Conservation (phyloP, 2,329 filamentous ascomycete genomes). For the Amauroascus verrucosus region DNA sequence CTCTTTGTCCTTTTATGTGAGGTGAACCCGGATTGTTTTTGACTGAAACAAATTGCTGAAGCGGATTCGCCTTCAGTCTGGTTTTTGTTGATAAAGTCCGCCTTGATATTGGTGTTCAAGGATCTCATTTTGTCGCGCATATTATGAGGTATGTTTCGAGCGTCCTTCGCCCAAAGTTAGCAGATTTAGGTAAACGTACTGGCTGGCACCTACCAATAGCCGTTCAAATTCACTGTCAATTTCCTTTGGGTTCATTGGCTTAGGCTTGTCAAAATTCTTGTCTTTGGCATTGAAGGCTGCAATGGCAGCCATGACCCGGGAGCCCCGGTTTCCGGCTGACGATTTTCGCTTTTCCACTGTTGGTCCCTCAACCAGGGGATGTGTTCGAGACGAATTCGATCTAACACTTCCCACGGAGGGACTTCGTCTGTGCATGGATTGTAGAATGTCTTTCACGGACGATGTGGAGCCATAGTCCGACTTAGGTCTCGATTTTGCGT, state of each 20-base stretch:
- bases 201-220: slow-evolving; percentile 45
- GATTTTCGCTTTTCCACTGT: slow-evolving; percentile 17
- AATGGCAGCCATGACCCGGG: slow-evolving; percentile 55
- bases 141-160: slow-evolving; percentile 85
- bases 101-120: slow-evolving; percentile 80
- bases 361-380: slow-evolving; percentile 17
- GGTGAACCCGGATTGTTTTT: slow-evolving; percentile 23
- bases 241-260: slow-evolving; percentile 42
- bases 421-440: slow-evolving; percentile 10
- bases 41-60: slow-evolving; percentile 19
- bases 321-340: slow-evolving; percentile 38
- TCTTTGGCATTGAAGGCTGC: slow-evolving; percentile 50
- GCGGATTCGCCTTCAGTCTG: slow-evolving; percentile 46
- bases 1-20: slow-evolving; percentile 28
- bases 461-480: slow-evolving; percentile 40
- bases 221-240: slow-evolving; percentile 54
- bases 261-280: slow-evolving; percentile 35
- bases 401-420: slow-evolving; percentile 6
- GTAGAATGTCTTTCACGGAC: slow-evolving; percentile 29
- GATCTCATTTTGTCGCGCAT: slow-evolving; percentile 92
- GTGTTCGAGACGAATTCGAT: slow-evolving; percentile 11
- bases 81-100: slow-evolving; percentile 84
- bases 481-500: slow-evolving; percentile 42
- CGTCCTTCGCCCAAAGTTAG: slow-evolving; percentile 50
- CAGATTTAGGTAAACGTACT: background rate